Evolutionary conservation across 257 asterid species (phyloP), one percentile per base, ranked within the genome.

Genomic region (Gardenia jasminoides): DNA sequence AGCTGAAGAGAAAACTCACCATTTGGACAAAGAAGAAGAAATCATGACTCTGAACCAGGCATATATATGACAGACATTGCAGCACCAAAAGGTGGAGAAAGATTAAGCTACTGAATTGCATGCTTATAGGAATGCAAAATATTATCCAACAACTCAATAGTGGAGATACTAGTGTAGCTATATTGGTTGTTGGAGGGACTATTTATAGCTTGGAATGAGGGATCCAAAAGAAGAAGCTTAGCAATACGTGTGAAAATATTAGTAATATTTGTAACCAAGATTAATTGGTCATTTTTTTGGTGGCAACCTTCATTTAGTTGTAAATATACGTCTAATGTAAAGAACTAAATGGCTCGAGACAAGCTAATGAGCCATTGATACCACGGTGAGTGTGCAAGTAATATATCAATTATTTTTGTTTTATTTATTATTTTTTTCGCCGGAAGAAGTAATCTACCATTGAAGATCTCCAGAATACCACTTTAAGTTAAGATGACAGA

Each of bases 11-110:
- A 71, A 6, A 26, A 71, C 61, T 71, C 61, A 71, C 75, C 59
- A 36, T 20, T 70, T 70, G 75, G 31, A 85, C 86, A 11, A 82
- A 82, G 84, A 72, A 80, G 50, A 82, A 77, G 67, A 82, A 85
- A 56, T 80, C 81, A 56, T 74, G 78, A 39, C 78, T 79, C 70
- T 61, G 78, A 17, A 80, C 43, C 28, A 36, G 39, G 68, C 78
- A 68, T 31, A 74, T 36, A 54, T 47, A 70, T 17, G 72, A 36
- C 15, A 73, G 46, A 69, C 67, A 67, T 24, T 78, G 79, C 33
- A 73, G 46, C 61, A 75, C n/a, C 7, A 78, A 15, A 26, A 46
- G 36, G n/a, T 71, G 41, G n/a, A 44, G n/a, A 20, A 71, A 46
- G 61, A 71, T n/a, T 46, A 46, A 0, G 59, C 43, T 20, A n/a